Base-by-base conservation (phyloP, 1,284 basidiomycete genomes). In the Cryptococcus maquisensis region DNA sequence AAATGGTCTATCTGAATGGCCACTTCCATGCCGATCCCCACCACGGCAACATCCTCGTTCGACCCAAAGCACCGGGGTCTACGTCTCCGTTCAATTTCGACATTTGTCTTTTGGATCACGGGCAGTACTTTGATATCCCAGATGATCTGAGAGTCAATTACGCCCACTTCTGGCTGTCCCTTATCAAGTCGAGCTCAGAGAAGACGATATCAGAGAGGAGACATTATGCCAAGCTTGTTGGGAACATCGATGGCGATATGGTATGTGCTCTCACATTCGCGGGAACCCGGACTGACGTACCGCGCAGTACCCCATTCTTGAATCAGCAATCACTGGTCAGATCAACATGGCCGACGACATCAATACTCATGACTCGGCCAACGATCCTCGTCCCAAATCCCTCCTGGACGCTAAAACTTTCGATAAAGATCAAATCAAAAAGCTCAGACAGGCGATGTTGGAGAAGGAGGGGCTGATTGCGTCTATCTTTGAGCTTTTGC, bases 1-100 rank as follows among this genome's bases (percentile, higher is more conserved):
- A 86, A 68, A 98, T 98, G 96, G 90, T 98, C 20, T 97, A 98
- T 69, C 74, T 97, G 39, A 90, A 97, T 71, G 95, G 95, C 37
- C 64, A 69, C 59, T 76, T 77, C 60, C 76, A 77, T 56, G 74
- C 77, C 28, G 75, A 77, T 52, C 73, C 73, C 1, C 75, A 75
- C 54, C 72, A 76, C 54, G 93, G 95, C 9, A 98, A 98, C 71
- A 79, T 98, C 21, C 80, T 98, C 26, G 95, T 99, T 55, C 85
- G 93, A 53, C 85, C 87, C 1, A 82, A 86, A 8, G 81, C 83
- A 1, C 61, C 69, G 10, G 63, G 60, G 3, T 88, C 90, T 1
- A 80, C 80, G 52, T 92, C 89, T 5, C 88, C 90, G 0, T 89
- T 88, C 77, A 95, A 95, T 73, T 97, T 97, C 68, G 94, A 98